Evolutionary conservation across 192 early-diverging fungal species (phyloP).

Genomic region (Podila clonocystis): DNA sequence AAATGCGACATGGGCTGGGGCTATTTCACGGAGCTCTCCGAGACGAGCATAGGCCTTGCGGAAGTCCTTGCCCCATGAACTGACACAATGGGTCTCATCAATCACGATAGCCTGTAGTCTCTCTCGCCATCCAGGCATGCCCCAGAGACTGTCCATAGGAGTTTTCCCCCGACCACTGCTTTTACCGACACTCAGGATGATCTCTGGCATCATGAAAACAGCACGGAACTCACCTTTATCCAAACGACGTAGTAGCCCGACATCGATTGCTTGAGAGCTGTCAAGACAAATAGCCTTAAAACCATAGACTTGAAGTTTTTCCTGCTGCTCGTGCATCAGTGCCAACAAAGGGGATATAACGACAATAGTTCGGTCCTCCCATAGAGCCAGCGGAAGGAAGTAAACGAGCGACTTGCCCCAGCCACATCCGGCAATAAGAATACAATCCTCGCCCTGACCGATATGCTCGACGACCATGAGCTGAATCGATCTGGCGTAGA

Average conservation of each 20-base stretch:
- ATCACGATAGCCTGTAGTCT: neutral
- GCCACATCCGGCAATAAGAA: slow-evolving; percentile 21
- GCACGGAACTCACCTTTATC: neutral
- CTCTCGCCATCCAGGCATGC: neutral
- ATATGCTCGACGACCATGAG: slow-evolving; percentile 17
- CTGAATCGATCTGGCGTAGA: too few species aligned
- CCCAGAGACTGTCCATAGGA: slow-evolving; percentile 3
- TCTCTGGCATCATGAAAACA: slow-evolving; percentile 10
- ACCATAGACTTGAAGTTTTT: slow-evolving; percentile 17
- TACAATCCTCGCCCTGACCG: slow-evolving; percentile 15
- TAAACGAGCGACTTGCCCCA: slow-evolving; percentile 12
- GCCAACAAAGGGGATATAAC: slow-evolving; percentile 9
- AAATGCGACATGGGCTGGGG: neutral
- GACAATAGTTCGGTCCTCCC: slow-evolving; percentile 7
- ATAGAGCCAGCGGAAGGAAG: slow-evolving; percentile 17
- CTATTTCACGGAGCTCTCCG: neutral
- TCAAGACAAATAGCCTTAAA: too few species aligned
- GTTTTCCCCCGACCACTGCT: neutral
- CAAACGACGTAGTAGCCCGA: neutral
- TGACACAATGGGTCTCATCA: slow-evolving; percentile 16
- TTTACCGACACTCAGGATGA: too few species aligned
- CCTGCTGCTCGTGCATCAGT: slow-evolving; percentile 17
- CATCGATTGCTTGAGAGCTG: too few species aligned
- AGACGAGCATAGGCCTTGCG: slow-evolving; percentile 1
- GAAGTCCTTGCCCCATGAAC: slow-evolving; percentile 6